Conservation (phyloP, 805 yeast species). For the Candida succiphila region DNA sequence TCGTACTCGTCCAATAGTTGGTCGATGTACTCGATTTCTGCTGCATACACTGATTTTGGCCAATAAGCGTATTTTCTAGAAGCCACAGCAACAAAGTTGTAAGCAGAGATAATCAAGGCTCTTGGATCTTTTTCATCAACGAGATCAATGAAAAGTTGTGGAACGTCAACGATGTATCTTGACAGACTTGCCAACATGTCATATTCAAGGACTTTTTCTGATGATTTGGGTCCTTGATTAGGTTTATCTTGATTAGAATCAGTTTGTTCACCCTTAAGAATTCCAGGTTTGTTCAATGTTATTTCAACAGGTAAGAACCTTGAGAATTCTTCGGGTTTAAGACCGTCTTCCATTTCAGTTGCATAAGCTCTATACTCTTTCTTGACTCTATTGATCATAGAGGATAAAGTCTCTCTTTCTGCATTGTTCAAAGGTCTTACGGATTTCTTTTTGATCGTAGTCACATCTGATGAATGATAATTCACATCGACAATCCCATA, state of each 20-base stretch:
- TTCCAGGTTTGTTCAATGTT: constrained; percentile 2
- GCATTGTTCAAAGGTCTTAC: constrained; percentile 5
- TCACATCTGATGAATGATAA: neutral
- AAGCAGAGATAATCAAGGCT: constrained; percentile 10
- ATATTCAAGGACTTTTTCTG: constrained; percentile 6
- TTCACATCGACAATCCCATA: constrained; percentile 10
- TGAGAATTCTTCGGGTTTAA: constrained; percentile 2
- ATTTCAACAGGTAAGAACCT: constrained; percentile 10
- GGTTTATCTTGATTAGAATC: neutral
- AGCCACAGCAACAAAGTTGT: constrained; percentile 10
- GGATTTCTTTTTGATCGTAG: neutral
- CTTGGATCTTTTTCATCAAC: constrained; percentile 12
- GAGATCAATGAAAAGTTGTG: constrained; percentile 8
- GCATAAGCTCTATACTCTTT: constrained; percentile 13
- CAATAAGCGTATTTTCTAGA: constrained; percentile 7
- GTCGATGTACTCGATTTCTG: constrained; percentile 8
- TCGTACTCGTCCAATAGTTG: constrained; percentile 4
- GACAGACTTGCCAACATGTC: constrained; percentile 15
- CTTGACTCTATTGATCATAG: constrained; percentile 11
- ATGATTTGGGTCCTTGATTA: neutral
- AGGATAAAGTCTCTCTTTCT: constrained; percentile 2
- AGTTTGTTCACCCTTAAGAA: no score
- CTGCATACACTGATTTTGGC: constrained; percentile 8
- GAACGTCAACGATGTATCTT: constrained; percentile 12
- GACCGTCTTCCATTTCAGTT: constrained; percentile 3